phyloP scores from a whole-genome alignment of 2,329 filamentous ascomycete genomes.

The Pyrenophora seminiperda region DNA sequence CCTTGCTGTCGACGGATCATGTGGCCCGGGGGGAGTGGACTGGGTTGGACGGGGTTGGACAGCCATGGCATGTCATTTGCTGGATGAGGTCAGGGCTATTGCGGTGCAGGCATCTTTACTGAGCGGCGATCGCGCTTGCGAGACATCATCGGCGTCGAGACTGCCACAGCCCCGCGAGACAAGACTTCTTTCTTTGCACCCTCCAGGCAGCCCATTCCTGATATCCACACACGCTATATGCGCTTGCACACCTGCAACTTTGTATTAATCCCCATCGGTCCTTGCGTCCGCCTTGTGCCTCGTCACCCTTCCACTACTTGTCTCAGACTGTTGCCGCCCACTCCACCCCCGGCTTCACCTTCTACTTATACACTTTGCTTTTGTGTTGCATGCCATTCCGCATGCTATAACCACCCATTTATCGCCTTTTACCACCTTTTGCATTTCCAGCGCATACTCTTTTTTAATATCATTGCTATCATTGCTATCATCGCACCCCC shows the following conservation, averaged over 20 bases:
- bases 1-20: slow-evolving; percentile 24
- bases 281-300: slow-evolving; percentile 31
- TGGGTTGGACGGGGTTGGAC: slow-evolving; percentile 16
- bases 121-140: slow-evolving; percentile 26
- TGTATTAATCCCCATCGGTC: slow-evolving; percentile 28
- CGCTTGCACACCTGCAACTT: slow-evolving; percentile 16
- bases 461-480: slow-evolving; percentile 17
- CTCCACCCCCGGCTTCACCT: slow-evolving; percentile 17
- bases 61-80: slow-evolving; percentile 17
- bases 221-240: slow-evolving; percentile 28
- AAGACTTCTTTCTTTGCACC: slow-evolving; percentile 1
- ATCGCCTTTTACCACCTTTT: slow-evolving; percentile 12
- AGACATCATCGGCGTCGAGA: slow-evolving; percentile 19
- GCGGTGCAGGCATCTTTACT: slow-evolving; percentile 26
- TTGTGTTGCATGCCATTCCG: slow-evolving; percentile 21
- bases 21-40: slow-evolving; percentile 21
- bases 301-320: slow-evolving; percentile 36
- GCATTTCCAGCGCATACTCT: slow-evolving; percentile 2
- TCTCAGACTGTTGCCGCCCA: slow-evolving; percentile 30
- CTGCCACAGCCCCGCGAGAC: slow-evolving; percentile 12
- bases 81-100: slow-evolving; percentile 20
- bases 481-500: slow-evolving; percentile 11
- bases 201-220: slow-evolving; percentile 22
- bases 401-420: slow-evolving; percentile 18
- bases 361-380: slow-evolving; percentile 25